phyloP scores from a whole-genome alignment of 805 yeast genomes.

The Cyberlindnera bimundalis region DNA sequence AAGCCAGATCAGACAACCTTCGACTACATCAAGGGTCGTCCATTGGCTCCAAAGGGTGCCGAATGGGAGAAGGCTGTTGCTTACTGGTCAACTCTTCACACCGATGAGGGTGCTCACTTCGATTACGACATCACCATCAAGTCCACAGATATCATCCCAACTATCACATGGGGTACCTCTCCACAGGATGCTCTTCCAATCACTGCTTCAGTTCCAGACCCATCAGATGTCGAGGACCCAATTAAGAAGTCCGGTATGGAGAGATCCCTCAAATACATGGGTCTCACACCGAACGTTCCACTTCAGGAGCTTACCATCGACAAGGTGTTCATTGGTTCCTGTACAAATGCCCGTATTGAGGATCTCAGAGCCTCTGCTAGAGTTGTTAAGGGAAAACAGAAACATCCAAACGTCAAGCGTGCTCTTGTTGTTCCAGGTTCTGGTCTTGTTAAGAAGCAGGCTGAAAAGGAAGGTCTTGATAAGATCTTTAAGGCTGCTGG shows the following conservation, averaged over 20 bases:
- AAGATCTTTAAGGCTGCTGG: slow-evolving; percentile 90
- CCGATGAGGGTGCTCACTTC: slow-evolving; percentile 88
- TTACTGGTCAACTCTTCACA: slow-evolving; percentile 85
- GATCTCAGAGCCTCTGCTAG: slow-evolving; percentile 94
- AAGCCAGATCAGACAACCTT: slow-evolving; percentile 90
- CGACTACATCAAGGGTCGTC: slow-evolving; percentile 87
- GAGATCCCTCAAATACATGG: slow-evolving; percentile 91
- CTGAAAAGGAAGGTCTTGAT: slow-evolving; percentile 93
- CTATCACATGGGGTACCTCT: slow-evolving; percentile 99
- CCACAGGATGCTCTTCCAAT: slow-evolving; percentile 98
- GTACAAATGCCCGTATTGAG: slow-evolving; percentile 97
- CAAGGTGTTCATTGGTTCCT: slow-evolving; percentile 96
- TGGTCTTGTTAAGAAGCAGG: slow-evolving; percentile 89
- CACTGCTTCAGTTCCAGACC: slow-evolving; percentile 88
- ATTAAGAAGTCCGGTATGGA: slow-evolving; percentile 79
- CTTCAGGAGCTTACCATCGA: slow-evolving; percentile 74
- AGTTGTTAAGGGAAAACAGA: slow-evolving; percentile 85
- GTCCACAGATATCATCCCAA: slow-evolving; percentile 86
- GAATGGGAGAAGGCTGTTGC: slow-evolving; percentile 93
- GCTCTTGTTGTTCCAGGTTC: slow-evolving; percentile 97
- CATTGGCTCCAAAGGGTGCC: slow-evolving; percentile 88
- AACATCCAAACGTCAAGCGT: slow-evolving; percentile 74
- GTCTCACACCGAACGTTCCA: slow-evolving; percentile 79
- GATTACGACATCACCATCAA: slow-evolving; percentile 79
- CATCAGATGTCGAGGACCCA: slow-evolving; percentile 67